phyloP scores from a whole-genome alignment of 306 rosid genomes.

The Prinsepia uniflora region DNA sequence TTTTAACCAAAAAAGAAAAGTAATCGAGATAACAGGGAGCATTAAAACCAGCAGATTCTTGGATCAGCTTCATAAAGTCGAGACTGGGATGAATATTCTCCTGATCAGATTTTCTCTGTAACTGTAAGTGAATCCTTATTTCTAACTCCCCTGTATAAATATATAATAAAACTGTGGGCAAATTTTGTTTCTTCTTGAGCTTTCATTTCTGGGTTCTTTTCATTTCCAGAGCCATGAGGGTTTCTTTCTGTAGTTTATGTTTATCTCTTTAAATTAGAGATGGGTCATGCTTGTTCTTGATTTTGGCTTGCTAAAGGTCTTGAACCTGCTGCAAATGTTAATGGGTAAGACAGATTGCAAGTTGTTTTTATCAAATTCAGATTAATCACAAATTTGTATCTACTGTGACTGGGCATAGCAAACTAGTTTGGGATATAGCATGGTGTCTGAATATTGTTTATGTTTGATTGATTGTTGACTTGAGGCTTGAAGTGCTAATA shows the following conservation, averaged over 20 bases:
- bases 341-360: neutral
- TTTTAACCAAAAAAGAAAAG: too few relatives aligned
- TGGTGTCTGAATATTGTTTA: neutral
- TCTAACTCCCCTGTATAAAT: neutral
- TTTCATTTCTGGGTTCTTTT: neutral
- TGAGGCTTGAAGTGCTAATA: neutral
- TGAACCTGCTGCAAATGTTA: conserved; percentile 6
- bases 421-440: neutral
- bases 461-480: neutral
- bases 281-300: conserved; percentile 14
- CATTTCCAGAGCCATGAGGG: neutral
- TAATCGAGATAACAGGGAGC: too few relatives aligned
- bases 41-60: conserved; percentile 5
- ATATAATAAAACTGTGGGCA: neutral
- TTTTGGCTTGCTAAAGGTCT: neutral
- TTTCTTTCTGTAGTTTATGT: conserved; percentile 15
- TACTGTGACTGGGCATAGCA: neutral
- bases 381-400: neutral
- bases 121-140: conserved; percentile 5
- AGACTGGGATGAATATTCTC: conserved; percentile 13
- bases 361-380: conserved; percentile 10
- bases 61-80: conserved; percentile 3
- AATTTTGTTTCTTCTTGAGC: neutral
- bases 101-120: neutral
- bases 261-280: neutral